These are phyloP conservation scores for Phoma sp. DNA, from an alignment of 2,329 filamentous ascomycete species.

Conservation along the genomic window DNA sequence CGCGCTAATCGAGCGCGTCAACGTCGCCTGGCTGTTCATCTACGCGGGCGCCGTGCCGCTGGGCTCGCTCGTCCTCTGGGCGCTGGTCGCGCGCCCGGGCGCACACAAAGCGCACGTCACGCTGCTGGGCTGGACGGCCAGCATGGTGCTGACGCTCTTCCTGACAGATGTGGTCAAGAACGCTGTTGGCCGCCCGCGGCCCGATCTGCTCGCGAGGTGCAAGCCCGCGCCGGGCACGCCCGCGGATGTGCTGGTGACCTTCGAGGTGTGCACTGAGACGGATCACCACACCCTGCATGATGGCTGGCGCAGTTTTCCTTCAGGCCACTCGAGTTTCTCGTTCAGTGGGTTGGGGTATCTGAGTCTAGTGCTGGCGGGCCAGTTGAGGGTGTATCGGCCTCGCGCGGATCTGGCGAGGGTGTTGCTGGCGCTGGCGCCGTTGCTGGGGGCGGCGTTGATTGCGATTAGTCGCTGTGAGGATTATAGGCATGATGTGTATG, in stretches of 20 bases:
- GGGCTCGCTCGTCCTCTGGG: constrained; percentile 68
- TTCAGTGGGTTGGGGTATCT: constrained; percentile 81
- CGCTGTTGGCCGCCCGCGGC: constrained; percentile 79
- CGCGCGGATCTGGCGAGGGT: constrained; percentile 62
- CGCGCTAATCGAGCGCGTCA: constrained; percentile 81
- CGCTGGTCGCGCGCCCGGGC: constrained; percentile 65
- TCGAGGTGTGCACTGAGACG: constrained; percentile 75
- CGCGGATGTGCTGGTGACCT: constrained; percentile 61
- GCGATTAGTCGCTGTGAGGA: constrained; percentile 68
- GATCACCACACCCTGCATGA: constrained; percentile 75
- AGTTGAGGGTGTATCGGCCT: constrained; percentile 65
- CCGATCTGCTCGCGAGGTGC: constrained; percentile 88
- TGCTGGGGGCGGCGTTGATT: constrained; percentile 64
- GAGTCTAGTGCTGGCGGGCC: constrained; percentile 71
- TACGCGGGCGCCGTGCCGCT: constrained; percentile 79
- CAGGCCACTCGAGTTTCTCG: constrained; percentile 78
- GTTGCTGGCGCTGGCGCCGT: constrained; percentile 60
- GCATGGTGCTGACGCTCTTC: constrained; percentile 75
- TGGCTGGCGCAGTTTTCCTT: constrained; percentile 83
- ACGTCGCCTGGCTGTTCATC: constrained; percentile 76
- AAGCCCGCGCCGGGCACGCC: constrained; percentile 68
- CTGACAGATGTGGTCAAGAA: constrained; percentile 91
- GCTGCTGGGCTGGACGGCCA: constrained; percentile 77
- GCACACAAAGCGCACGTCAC: constrained; percentile 85
- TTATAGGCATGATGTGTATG: constrained; percentile 69